Conservation (phyloP, 352 stramenopile species). For the Pythium pectinolyticum region DNA sequence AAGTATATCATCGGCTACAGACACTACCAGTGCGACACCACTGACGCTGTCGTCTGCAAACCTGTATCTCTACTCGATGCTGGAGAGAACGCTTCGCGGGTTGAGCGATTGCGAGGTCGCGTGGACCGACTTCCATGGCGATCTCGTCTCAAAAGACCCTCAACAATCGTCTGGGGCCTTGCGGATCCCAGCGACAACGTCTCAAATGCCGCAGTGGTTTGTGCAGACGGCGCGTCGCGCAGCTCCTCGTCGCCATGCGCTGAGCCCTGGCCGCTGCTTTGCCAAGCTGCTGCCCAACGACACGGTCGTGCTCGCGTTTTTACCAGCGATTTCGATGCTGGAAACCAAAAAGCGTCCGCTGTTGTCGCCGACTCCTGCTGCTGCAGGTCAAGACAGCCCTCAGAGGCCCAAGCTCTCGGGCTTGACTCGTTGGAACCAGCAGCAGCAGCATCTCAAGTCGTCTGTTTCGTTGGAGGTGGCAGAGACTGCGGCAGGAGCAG, state of each 20-base stretch:
- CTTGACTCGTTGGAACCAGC: conserved; percentile 19
- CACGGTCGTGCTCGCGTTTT: conserved; percentile 75
- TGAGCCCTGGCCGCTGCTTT: conserved; percentile 86
- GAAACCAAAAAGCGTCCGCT: conserved; percentile 40
- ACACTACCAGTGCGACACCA: neutral
- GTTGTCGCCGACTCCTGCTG: conserved; percentile 11
- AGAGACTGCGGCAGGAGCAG: neutral
- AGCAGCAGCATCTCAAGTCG: conserved; percentile 17
- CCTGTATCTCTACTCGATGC: conserved; percentile 84
- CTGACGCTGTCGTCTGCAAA: conserved; percentile 62
- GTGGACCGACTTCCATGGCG: conserved; percentile 61
- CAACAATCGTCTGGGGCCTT: neutral
- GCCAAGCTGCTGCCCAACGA: conserved; percentile 76
- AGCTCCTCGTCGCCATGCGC: neutral
- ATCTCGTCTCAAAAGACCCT: conserved; percentile 2
- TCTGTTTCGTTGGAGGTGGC: conserved; percentile 9
- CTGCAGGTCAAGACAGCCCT: neutral
- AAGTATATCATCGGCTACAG: neutral
- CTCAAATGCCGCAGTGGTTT: conserved; percentile 75
- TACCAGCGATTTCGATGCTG: conserved; percentile 65
- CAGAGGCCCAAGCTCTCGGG: neutral
- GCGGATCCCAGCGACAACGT: conserved; percentile 31
- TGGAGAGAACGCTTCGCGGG: conserved; percentile 70
- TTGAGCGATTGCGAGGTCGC: conserved; percentile 85
- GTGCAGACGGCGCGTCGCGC: conserved; percentile 35